A percentile compares a stretch with the other conserved stretches of the same genome.
phyloP scores from a whole-genome alignment of 2,329 filamentous ascomycete genomes.

The Thermothelomyces thermophilus region DNA sequence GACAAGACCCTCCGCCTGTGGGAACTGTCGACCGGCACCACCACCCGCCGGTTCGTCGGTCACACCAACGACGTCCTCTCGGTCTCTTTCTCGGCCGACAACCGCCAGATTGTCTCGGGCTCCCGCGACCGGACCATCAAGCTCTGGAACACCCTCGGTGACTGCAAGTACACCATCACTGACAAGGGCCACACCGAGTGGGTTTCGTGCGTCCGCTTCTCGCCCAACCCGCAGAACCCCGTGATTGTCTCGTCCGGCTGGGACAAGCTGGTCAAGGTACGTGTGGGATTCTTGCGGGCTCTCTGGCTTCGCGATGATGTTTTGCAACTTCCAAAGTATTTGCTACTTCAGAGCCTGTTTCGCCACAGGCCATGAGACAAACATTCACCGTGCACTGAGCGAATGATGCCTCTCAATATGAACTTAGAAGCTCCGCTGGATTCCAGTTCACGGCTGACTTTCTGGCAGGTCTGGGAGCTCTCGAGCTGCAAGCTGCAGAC shows the following conservation, averaged over 20 bases:
- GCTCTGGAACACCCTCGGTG: slow-evolving; percentile 99
- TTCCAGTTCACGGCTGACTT: slow-evolving; percentile 8
- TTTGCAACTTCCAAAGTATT: slow-evolving; percentile 85
- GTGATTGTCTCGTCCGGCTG: slow-evolving; percentile 98
- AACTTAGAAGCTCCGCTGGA: background rate
- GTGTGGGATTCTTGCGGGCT: slow-evolving; percentile 39
- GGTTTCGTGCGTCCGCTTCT: slow-evolving; percentile 99
- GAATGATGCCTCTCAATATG: slow-evolving; percentile 13
- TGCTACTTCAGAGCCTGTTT: slow-evolving; percentile 99
- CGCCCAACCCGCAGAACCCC: slow-evolving; percentile 99
- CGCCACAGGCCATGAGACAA: slow-evolving; percentile 87
- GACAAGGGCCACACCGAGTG: slow-evolving; percentile 99
- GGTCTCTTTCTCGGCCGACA: slow-evolving; percentile 99
- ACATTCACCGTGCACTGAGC: slow-evolving; percentile 74
- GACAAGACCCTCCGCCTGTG: slow-evolving; percentile 99
- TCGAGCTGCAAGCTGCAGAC: slow-evolving; percentile 99
- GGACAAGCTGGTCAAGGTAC: slow-evolving; percentile 99
- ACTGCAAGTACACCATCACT: slow-evolving; percentile 99
- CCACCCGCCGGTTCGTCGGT: slow-evolving; percentile 96
- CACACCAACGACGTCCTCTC: slow-evolving; percentile 99
- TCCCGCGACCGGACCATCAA: slow-evolving; percentile 99
- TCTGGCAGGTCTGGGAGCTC: slow-evolving; percentile 92
- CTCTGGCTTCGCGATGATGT: slow-evolving; percentile 67
- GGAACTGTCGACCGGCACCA: slow-evolving; percentile 96
- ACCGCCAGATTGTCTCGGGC: slow-evolving; percentile 98